Base-by-base conservation (phyloP, 2,329 filamentous ascomycete species). In the Xylaria sp. region DNA sequence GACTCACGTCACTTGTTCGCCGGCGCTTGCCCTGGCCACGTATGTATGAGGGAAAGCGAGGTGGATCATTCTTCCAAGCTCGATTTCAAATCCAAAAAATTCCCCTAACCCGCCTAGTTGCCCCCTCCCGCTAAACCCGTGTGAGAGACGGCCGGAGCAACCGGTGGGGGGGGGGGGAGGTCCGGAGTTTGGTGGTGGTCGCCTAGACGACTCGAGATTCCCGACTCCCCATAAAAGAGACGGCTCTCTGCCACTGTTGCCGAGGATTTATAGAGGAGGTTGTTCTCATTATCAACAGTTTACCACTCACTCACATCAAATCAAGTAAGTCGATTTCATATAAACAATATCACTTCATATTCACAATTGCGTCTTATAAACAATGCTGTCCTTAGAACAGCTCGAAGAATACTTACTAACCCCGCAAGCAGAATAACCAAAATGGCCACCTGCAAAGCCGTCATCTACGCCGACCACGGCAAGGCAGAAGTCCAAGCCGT, bases 401-500 rank as follows among this genome's bases (percentile, higher is more conserved):
- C 4, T 13, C 9, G 7, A 2, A 13, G 11, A 16, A 16, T 16
- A 16, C 16, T 16, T 13, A 9, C 8, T 13, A 30, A 42, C 37
- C 37, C 3, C 37, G 11, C 37, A 13, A 16, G 4, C 19, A 51
- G 23, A 37, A 34, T 6, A 34, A 30, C 3, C 4, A 10, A 23
- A 18, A 64, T 64, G 60, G 34, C 57, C 18, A 64, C 60, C 6
- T 60, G 55, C 9, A 66, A 66, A 54, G 68, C 69, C 56, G 13
- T 71, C 48, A 61, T 67, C 13, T 19, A 57, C 35, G 46, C 59
- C 11, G 65, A 58, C 23, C 59, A 62, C 34, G 66, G 64, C 46
- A 63, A 65, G 59, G 65, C 37, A 9, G 68, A 62, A 9, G 59
- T 71, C 58, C 60, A 56, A 46, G 67, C 70, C n/a, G 59, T 70